Percentiles rank a stretch among this genome's conserved stretches.
phyloP scores from a whole-genome alignment of 768 basidiomycete species.

The Leucosporidium yakuticum region DNA sequence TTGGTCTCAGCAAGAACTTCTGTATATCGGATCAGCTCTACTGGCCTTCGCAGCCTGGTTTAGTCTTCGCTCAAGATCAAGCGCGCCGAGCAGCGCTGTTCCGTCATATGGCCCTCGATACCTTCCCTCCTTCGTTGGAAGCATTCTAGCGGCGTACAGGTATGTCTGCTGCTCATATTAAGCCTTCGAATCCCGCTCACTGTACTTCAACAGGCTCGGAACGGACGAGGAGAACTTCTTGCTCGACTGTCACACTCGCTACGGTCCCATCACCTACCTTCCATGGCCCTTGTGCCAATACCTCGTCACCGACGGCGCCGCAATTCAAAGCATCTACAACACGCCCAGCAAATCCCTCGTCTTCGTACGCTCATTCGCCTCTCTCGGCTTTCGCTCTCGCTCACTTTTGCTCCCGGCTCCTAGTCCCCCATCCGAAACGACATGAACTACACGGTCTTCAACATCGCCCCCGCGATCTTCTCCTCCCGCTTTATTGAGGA shows the following conservation, averaged over 20 bases:
- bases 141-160: slow-evolving; percentile 15
- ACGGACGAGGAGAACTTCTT: slow-evolving; percentile 30
- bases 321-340: slow-evolving; percentile 19
- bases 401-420: too few relatives aligned
- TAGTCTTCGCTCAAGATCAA: too few relatives aligned
- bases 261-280: slow-evolving; percentile 14
- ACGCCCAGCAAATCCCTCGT: slow-evolving; percentile 5
- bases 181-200: too few relatives aligned
- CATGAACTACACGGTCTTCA: slow-evolving; percentile 23
- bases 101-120: background rate
- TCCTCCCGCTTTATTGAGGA: slow-evolving; percentile 1
- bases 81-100: too few relatives aligned
- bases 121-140: slow-evolving; percentile 18
- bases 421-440: slow-evolving; percentile 21
- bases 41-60: too few relatives aligned
- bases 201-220: slow-evolving; percentile 13
- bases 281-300: slow-evolving; percentile 32
- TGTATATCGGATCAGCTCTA: too few relatives aligned
- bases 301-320: slow-evolving; percentile 13
- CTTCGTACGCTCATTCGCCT: slow-evolving; percentile 15
- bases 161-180: too few relatives aligned
- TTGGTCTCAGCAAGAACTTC: too few relatives aligned
- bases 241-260: background rate
- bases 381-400: background rate
- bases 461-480: background rate